These are phyloP conservation scores for Fusarium protoensiforme DNA, from an alignment of 2,329 filamentous ascomycete genomes.

Conservation along the genomic window DNA sequence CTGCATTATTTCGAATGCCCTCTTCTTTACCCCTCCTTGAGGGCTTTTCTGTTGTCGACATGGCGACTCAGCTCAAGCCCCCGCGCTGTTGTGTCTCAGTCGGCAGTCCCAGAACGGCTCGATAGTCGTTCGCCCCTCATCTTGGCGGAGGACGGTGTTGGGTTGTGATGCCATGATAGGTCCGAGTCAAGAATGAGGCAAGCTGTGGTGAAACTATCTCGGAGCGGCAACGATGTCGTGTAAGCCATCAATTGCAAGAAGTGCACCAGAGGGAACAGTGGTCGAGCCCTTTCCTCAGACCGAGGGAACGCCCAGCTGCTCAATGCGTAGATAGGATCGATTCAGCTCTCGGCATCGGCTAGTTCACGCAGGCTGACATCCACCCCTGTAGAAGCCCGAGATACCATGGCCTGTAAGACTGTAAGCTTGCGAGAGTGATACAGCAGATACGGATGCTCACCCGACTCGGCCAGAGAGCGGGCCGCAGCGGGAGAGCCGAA, in stretches of 20 bases:
- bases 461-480: conserved; percentile 19
- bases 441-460: conserved; percentile 16
- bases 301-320: neutral
- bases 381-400: neutral
- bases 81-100: conserved; percentile 28
- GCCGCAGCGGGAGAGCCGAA: conserved; percentile 24
- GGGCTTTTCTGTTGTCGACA: neutral
- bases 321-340: neutral
- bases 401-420: conserved; percentile 5
- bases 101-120: conserved; percentile 20
- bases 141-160: conserved; percentile 25
- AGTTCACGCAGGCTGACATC: neutral
- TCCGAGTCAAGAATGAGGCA: conserved; percentile 3
- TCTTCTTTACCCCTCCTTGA: neutral
- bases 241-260: conserved; percentile 4
- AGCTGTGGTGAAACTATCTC: conserved; percentile 29
- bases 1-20: neutral
- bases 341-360: conserved; percentile 5
- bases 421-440: conserved; percentile 13
- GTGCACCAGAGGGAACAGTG: neutral
- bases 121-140: conserved; percentile 21
- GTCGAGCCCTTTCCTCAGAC: neutral
- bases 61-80: conserved; percentile 25
- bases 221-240: conserved; percentile 4
- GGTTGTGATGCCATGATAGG: conserved; percentile 26